Percentiles rank a stretch among this genome's conserved stretches.
Conservation (phyloP, 2,329 filamentous ascomycete genomes). For the Sporothrix inflata region DNA sequence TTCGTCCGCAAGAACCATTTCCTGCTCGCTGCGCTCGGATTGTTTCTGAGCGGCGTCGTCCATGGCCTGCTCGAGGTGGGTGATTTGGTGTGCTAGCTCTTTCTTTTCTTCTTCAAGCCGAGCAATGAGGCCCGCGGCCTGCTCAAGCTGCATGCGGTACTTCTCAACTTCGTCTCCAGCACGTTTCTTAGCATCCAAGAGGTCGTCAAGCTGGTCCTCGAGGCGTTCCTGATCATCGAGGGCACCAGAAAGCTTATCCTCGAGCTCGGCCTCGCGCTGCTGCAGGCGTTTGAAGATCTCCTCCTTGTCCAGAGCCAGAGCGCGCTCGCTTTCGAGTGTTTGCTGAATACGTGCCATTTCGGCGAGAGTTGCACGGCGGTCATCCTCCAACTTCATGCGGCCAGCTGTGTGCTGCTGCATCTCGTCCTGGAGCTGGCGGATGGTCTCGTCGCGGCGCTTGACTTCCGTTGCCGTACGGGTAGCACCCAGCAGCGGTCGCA, state of each 20-base stretch:
- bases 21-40: conserved; percentile 73
- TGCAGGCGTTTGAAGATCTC: conserved; percentile 98
- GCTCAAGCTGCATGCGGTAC: conserved; percentile 81
- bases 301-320: conserved; percentile 95
- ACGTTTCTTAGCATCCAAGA: conserved; percentile 86
- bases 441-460: conserved; percentile 92
- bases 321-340: conserved; percentile 90
- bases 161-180: conserved; percentile 83
- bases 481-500: conserved; percentile 91
- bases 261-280: conserved; percentile 84
- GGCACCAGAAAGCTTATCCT: conserved; percentile 88
- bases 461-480: conserved; percentile 92
- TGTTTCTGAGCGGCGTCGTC: conserved; percentile 70
- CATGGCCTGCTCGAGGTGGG: conserved; percentile 71
- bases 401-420: conserved; percentile 76
- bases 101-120: conserved; percentile 86
- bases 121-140: conserved; percentile 84
- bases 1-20: conserved; percentile 78
- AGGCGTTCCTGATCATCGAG: conserved; percentile 92
- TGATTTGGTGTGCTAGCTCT: conserved; percentile 67
- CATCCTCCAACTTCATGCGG: conserved; percentile 83
- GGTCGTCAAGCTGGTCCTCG: conserved; percentile 88
- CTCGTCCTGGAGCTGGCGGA: conserved; percentile 81
- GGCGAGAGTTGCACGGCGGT: conserved; percentile 80
- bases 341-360: conserved; percentile 91